Percentiles rank a stretch among this genome's conserved stretches.
Conservation (phyloP, 495 filamentous ascomycete species). For the Talaromyces thailandensis region DNA sequence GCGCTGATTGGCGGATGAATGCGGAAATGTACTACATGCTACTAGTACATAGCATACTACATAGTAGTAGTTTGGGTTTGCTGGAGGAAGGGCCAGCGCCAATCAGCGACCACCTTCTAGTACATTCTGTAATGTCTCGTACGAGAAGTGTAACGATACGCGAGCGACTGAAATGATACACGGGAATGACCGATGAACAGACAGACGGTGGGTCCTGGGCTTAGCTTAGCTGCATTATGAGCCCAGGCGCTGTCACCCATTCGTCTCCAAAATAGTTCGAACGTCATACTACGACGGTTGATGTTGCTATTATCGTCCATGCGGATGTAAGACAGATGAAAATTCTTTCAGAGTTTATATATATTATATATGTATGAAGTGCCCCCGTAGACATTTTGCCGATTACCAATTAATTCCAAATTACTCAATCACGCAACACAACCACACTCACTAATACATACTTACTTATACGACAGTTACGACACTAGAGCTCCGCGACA, state of each 20-base stretch:
- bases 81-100: too few species aligned
- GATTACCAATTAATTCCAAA: not conserved
- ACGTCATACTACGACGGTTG: not conserved
- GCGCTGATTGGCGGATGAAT: slow-evolving; percentile 2
- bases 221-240: not conserved
- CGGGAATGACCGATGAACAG: not conserved
- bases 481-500: not conserved
- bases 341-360: not conserved
- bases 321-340: not conserved
- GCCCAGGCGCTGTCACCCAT: not conserved
- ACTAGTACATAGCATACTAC: too few species aligned
- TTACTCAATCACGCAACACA: not conserved
- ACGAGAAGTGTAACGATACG: not conserved
- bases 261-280: not conserved
- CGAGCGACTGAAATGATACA: not conserved
- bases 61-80: too few species aligned
- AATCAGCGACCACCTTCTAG: too few species aligned
- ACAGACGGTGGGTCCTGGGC: not conserved
- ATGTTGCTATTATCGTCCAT: not conserved
- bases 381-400: not conserved
- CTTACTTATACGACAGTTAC: too few species aligned
- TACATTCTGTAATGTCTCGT: not conserved
- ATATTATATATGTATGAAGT: not conserved
- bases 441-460: too few species aligned
- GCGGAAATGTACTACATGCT: not conserved